These are phyloP conservation scores for Scheffersomyces ergatensis DNA, from an alignment of 805 yeast species.

Conservation along the genomic window DNA sequence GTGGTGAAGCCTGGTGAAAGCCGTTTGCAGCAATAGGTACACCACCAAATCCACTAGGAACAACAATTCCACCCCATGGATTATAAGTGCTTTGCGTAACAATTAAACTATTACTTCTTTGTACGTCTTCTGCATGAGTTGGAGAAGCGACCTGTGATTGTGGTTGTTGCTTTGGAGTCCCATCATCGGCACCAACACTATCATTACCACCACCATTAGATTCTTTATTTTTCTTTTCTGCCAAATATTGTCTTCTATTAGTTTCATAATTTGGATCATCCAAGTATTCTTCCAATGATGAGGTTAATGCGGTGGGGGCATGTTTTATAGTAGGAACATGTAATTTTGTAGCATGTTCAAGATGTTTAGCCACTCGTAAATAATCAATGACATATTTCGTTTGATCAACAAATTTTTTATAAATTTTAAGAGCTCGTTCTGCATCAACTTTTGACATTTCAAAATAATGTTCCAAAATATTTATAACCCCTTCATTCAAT, in stretches of 20 bases:
- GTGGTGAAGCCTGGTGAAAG: constrained; percentile 12
- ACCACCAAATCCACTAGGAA: constrained; percentile 9
- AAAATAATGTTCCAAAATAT: constrained; percentile 88
- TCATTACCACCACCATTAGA: constrained; percentile 1
- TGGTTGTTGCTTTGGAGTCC: background rate
- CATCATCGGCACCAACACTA: background rate
- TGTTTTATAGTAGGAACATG: constrained; percentile 95
- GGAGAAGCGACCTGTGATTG: constrained; percentile 2
- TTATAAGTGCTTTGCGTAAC: constrained; percentile 39
- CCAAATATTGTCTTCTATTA: constrained; percentile 74
- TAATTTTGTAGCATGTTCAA: constrained; percentile 81
- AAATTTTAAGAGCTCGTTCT: constrained; percentile 77
- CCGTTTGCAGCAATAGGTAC: constrained; percentile 1
- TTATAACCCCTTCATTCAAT: constrained; percentile 93
- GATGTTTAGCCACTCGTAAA: constrained; percentile 83
- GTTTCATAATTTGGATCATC: constrained; percentile 81
- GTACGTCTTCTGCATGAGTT: background rate
- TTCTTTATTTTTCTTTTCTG: constrained; percentile 52
- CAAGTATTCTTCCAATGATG: constrained; percentile 83
- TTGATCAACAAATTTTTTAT: constrained; percentile 79
- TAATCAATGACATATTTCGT: constrained; percentile 87
- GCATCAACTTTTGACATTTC: constrained; percentile 89
- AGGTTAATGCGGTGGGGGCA: constrained; percentile 91
- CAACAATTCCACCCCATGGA: constrained; percentile 34
- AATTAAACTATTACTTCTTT: constrained; percentile 24